A percentile compares a stretch with the other conserved stretches of the same genome.
These are phyloP conservation scores for Scedosporium dehoogii DNA, from an alignment of 2,329 filamentous ascomycete species.

Conservation along the genomic window DNA sequence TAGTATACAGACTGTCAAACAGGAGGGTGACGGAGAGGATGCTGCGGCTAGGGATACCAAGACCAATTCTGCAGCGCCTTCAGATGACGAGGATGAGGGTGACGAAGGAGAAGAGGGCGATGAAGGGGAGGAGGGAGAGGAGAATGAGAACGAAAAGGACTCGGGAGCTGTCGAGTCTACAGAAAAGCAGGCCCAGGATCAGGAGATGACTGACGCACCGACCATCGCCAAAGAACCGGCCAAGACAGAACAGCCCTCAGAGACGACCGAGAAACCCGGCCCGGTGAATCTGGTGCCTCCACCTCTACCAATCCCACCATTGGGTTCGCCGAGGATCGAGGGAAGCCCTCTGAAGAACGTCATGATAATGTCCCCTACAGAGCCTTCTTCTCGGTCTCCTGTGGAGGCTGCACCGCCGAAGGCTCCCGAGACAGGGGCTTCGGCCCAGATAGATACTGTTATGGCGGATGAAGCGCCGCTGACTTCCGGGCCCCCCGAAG, in stretches of 20 bases:
- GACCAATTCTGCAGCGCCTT: slow-evolving; percentile 35
- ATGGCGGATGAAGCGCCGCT: slow-evolving; percentile 13
- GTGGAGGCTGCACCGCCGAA: slow-evolving; percentile 7
- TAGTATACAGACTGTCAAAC: slow-evolving; percentile 25
- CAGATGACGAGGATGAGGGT: slow-evolving; percentile 35
- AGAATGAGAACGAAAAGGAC: slow-evolving; percentile 29
- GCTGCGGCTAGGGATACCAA: slow-evolving; percentile 38
- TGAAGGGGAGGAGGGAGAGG: slow-evolving; percentile 33
- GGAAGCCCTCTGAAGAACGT: slow-evolving; percentile 46
- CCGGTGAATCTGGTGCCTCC: slow-evolving; percentile 22
- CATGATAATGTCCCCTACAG: slow-evolving; percentile 34
- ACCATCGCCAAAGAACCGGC: slow-evolving; percentile 14
- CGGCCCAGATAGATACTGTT: not conserved
- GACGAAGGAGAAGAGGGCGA: slow-evolving; percentile 38
- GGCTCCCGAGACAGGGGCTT: not conserved
- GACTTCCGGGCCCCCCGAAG: slow-evolving; percentile 13
- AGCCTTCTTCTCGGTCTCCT: slow-evolving; percentile 14
- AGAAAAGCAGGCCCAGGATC: slow-evolving; percentile 7
- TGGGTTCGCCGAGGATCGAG: slow-evolving; percentile 26
- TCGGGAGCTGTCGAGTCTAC: slow-evolving; percentile 2
- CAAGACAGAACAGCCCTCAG: slow-evolving; percentile 14
- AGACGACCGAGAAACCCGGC: slow-evolving; percentile 15
- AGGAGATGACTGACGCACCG: slow-evolving; percentile 11
- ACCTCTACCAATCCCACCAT: slow-evolving; percentile 14
- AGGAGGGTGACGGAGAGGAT: slow-evolving; percentile 34